Conservation (phyloP, 176 grass and related monocot genomes). For the Musa schizocarpa region DNA sequence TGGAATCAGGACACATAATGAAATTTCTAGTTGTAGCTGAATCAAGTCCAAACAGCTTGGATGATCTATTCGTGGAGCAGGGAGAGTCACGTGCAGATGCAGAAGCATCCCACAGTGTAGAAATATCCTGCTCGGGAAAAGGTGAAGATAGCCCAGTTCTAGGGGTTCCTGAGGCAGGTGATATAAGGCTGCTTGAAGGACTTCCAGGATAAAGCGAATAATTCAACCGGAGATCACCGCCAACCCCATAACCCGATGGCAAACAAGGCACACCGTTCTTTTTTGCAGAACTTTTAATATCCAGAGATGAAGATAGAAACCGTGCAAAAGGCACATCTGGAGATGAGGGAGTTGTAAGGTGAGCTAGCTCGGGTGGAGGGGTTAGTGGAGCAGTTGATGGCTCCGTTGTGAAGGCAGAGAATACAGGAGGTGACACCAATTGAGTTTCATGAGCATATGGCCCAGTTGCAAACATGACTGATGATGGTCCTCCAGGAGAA, state of each 20-base stretch:
- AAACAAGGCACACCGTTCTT: slow-evolving; percentile 12
- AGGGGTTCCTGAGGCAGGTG: slow-evolving; percentile 14
- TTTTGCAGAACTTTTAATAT: slow-evolving; percentile 6
- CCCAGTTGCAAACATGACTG: slow-evolving; percentile 13
- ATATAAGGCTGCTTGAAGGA: slow-evolving; percentile 20
- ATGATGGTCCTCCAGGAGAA: slow-evolving; percentile 14
- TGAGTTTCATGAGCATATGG: slow-evolving; percentile 23
- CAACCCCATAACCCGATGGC: slow-evolving; percentile 6
- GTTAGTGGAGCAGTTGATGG: slow-evolving; percentile 15
- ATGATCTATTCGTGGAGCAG: slow-evolving; percentile 46
- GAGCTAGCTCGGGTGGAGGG: slow-evolving; percentile 10
- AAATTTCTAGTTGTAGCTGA: slow-evolving; percentile 60
- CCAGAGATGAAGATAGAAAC: slow-evolving; percentile 7
- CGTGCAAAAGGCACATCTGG: slow-evolving; percentile 10
- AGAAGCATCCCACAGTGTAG: slow-evolving; percentile 17
- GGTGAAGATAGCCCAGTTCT: slow-evolving; percentile 12
- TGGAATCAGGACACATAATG: slow-evolving; percentile 41
- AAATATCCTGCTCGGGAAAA: slow-evolving; percentile 7
- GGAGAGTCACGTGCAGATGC: slow-evolving; percentile 70
- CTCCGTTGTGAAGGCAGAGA: slow-evolving; percentile 20
- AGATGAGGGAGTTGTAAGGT: slow-evolving; percentile 20
- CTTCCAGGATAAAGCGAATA: slow-evolving; percentile 21
- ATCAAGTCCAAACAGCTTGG: slow-evolving; percentile 67
- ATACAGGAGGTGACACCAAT: slow-evolving; percentile 15
- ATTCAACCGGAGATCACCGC: not conserved